Conservation (phyloP, 2,329 filamentous ascomycete genomes). For the Orbilia brochopaga region DNA sequence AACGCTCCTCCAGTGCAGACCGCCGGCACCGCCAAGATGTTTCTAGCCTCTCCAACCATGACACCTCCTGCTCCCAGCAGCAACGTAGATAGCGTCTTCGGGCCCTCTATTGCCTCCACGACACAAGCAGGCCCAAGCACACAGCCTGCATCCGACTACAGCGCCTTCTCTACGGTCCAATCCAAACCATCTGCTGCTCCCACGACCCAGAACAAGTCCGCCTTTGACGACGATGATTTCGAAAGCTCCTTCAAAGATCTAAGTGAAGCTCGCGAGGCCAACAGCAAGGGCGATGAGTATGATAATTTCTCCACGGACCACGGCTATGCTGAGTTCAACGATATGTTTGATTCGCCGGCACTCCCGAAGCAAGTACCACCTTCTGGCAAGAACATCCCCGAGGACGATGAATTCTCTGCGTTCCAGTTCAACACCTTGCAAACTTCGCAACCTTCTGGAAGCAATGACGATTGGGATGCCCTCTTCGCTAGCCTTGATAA, state of each 20-base stretch:
- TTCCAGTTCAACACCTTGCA: conserved; percentile 61
- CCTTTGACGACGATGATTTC: conserved; percentile 72
- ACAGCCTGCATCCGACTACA: conserved; percentile 54
- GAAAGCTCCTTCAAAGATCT: conserved; percentile 82
- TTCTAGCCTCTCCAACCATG: conserved; percentile 50
- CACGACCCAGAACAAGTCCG: conserved; percentile 59
- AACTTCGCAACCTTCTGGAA: conserved; percentile 56
- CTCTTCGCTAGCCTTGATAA: conserved; percentile 70
- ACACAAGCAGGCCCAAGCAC: conserved; percentile 54
- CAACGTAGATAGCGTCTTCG: conserved; percentile 46
- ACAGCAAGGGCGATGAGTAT: conserved; percentile 73
- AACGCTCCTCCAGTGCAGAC: conserved; percentile 53
- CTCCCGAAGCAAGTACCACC: conserved; percentile 54
- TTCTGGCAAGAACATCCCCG: conserved; percentile 53
- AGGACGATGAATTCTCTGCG: conserved; percentile 62
- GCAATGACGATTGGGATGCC: conserved; percentile 85
- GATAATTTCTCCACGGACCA: conserved; percentile 62
- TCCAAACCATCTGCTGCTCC: conserved; percentile 54
- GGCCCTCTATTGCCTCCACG: conserved; percentile 48
- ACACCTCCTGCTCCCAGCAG: conserved; percentile 30
- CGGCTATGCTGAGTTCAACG: conserved; percentile 77
- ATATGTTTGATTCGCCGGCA: conserved; percentile 73
- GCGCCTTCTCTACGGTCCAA: conserved; percentile 53
- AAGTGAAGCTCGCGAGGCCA: conserved; percentile 78
- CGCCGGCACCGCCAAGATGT: conserved; percentile 48